These are phyloP conservation scores for Claviceps maximensis DNA, from an alignment of 2,329 filamentous ascomycete genomes.

Conservation along the genomic window DNA sequence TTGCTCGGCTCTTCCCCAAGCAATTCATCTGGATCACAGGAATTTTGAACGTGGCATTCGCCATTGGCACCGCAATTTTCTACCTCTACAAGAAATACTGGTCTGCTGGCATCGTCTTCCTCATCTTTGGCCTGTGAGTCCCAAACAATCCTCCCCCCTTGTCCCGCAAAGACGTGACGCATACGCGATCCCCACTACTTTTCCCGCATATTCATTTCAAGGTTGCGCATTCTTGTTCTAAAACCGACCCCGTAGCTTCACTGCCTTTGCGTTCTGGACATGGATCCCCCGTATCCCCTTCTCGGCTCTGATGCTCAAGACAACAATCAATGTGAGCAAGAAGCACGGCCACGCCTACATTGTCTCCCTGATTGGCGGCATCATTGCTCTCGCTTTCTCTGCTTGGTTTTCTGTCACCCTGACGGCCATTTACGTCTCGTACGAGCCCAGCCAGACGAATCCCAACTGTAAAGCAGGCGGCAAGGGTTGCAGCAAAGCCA, in stretches of 20 bases:
- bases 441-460: slow-evolving; percentile 48
- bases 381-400: slow-evolving; percentile 61
- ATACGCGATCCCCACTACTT: too few species aligned
- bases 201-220: too few species aligned
- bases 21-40: slow-evolving; percentile 88
- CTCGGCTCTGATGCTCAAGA: slow-evolving; percentile 78
- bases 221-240: too few species aligned
- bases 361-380: slow-evolving; percentile 70
- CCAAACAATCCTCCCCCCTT: neutral
- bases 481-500: slow-evolving; percentile 57
- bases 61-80: slow-evolving; percentile 75
- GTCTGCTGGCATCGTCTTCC: slow-evolving; percentile 75
- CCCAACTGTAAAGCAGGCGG: slow-evolving; percentile 34
- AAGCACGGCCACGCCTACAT: slow-evolving; percentile 75
- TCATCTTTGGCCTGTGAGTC: slow-evolving; percentile 44
- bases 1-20: slow-evolving; percentile 68
- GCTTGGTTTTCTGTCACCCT: slow-evolving; percentile 82
- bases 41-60: slow-evolving; percentile 74
- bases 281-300: slow-evolving; percentile 91
- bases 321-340: slow-evolving; percentile 73
- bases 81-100: slow-evolving; percentile 69
- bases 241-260: slow-evolving; percentile 3
- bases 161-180: too few species aligned
- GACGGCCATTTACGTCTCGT: slow-evolving; percentile 75
- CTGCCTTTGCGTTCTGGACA: slow-evolving; percentile 47